Evolutionary conservation across 371 early-diverging fungal species (phyloP), one percentile per base, ranked within the genome.

Genomic region (Mortierella sp.): DNA sequence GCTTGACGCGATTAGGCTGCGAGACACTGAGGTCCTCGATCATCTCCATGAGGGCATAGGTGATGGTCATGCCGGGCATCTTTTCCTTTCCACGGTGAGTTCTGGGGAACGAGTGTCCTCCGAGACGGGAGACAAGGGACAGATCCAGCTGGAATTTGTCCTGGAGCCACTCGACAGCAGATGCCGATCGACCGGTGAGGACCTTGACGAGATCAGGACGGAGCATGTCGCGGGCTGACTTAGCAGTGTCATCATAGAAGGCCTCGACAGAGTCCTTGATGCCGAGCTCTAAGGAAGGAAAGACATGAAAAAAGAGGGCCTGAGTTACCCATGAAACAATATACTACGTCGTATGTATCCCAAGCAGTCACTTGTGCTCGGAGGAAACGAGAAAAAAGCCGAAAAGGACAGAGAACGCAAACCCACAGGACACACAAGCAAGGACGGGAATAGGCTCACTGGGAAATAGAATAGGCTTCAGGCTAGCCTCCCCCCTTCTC

Each of bases 61-160:
- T 95, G 79, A 95, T 95, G 66, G 96, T 95, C 96, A 95, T 95
- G 57, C 96, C 96, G 27, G 96, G 96, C 86, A 95, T 94, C 81
- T 91, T 89, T 75, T 95, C 96, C 70, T 90, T 94, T 64, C 96
- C 96, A 87, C 97, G 95, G 80, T 97, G 97, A 9, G 97, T 97
- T 80, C 97, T 92, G 24, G 95, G 94, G 72, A 87, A 87, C 31
- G 90, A 84, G 73, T 92, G 92, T 19, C 94, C 98, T 79, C 98
- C 98, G 41, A 96, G 86, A 64, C 95, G 95, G 27, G 96, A 88
- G 11, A 98, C 89, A 54, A 95, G 83, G 26, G 93, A 91, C 14
- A 98, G 83, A 67, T 95, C 96, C 50, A 98, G 83, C 21, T 84
- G 73, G 81, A 97, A 98, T 76, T 89, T 90, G 37, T 94, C 92